phyloP scores from a whole-genome alignment of 2,329 filamentous ascomycete species.

The Fusarium gaditjirri region DNA sequence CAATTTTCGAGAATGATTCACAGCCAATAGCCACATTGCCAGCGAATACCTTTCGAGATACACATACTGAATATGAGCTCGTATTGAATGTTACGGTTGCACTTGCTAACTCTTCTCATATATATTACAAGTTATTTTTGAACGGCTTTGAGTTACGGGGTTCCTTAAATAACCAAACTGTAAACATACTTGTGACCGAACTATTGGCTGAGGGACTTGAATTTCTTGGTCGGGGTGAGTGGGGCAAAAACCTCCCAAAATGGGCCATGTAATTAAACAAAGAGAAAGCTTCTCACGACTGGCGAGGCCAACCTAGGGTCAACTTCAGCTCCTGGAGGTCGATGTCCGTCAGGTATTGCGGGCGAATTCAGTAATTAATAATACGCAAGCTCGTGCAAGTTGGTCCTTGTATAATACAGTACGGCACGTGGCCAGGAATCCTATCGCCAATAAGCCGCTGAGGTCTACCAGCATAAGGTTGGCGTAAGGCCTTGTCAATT shows the following conservation, averaged over 20 bases:
- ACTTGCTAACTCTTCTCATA: background rate
- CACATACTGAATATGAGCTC: background rate
- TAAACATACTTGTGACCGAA: background rate
- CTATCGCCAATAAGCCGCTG: slow-evolving; percentile 1
- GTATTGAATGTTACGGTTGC: background rate
- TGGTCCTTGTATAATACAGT: slow-evolving; percentile 21
- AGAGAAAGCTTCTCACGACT: background rate
- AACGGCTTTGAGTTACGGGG: background rate
- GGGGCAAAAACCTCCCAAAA: background rate
- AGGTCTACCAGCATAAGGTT: slow-evolving; percentile 1
- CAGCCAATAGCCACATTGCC: background rate
- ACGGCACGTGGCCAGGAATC: slow-evolving; percentile 25
- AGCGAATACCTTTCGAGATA: background rate
- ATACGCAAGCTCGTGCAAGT: background rate
- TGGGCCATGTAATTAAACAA: background rate
- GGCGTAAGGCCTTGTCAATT: background rate
- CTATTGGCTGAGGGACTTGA: background rate
- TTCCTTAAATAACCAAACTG: background rate
- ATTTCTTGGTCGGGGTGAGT: background rate
- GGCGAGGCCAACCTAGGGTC: background rate
- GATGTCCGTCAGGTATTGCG: background rate
- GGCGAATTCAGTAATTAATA: background rate
- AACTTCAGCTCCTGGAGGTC: background rate
- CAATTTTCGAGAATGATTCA: background rate
- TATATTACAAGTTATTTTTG: background rate